These are phyloP conservation scores for Aureoboletus auriporus DNA, from an alignment of 768 basidiomycete genomes.

Conservation along the genomic window DNA sequence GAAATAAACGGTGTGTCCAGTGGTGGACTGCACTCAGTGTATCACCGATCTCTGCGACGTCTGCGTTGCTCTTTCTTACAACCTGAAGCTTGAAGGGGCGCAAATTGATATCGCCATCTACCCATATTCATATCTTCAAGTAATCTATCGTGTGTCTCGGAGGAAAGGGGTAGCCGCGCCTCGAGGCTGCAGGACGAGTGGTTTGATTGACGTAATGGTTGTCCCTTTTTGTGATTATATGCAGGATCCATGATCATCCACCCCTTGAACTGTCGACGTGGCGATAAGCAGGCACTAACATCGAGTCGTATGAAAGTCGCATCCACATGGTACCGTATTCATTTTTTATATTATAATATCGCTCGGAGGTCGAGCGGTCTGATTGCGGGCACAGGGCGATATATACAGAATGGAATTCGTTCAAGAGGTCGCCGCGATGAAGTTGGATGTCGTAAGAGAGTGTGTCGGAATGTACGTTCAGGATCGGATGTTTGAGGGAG, in stretches of 20 bases:
- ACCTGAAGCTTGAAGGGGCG: too few species aligned
- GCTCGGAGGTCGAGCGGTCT: not conserved
- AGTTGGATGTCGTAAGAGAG: not conserved
- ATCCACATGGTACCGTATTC: too few species aligned
- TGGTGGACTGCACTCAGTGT: too few species aligned
- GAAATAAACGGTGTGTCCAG: too few species aligned
- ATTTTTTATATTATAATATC: not conserved
- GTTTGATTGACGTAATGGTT: not conserved
- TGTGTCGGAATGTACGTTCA: not conserved
- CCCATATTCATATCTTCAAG: not conserved
- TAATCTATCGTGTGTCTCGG: not conserved
- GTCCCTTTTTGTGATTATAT: not conserved
- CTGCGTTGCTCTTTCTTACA: too few species aligned
- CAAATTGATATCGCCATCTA: not conserved
- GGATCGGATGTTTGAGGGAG: constrained; percentile 5
- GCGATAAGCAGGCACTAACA: not conserved
- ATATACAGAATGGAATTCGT: too few species aligned
- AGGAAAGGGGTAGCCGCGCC: not conserved
- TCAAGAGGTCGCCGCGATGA: too few species aligned
- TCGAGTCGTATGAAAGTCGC: too few species aligned
- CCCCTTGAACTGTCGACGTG: not conserved
- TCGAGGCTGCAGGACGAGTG: not conserved
- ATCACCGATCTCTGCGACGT: too few species aligned
- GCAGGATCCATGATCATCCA: too few species aligned
- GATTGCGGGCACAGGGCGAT: constrained; percentile 8